Evolutionary conservation across 371 early-diverging fungal genomes (phyloP).

Genomic region (Rhizomucor pusillus): DNA sequence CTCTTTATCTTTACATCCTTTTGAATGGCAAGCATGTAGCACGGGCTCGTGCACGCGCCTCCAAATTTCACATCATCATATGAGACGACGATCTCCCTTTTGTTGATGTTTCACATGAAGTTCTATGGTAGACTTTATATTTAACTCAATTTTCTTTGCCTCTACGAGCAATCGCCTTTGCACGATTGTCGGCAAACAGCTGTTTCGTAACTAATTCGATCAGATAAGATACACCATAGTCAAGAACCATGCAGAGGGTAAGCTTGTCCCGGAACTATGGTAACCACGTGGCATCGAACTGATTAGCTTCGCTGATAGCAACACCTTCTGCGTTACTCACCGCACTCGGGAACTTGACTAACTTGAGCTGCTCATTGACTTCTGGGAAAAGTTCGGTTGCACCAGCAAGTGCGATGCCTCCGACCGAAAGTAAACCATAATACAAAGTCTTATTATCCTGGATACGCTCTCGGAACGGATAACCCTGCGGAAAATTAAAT

Average conservation of each 20-base stretch:
- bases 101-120: background rate
- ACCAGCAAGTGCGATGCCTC: slow-evolving; percentile 82
- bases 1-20: no score
- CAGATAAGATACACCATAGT: slow-evolving; percentile 68
- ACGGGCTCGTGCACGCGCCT: no score
- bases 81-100: background rate
- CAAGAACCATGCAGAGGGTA: slow-evolving; percentile 66
- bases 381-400: slow-evolving; percentile 90
- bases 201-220: slow-evolving; percentile 61
- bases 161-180: slow-evolving; percentile 58
- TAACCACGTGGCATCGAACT: slow-evolving; percentile 6
- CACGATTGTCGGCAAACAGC: slow-evolving; percentile 72
- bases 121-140: background rate
- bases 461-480: slow-evolving; percentile 98
- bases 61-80: no score
- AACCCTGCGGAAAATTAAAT: slow-evolving; percentile 54
- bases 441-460: slow-evolving; percentile 94
- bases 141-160: slow-evolving; percentile 9
- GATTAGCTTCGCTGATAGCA: slow-evolving; percentile 11
- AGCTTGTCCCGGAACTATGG: slow-evolving; percentile 67
- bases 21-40: no score
- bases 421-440: slow-evolving; percentile 86
- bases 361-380: slow-evolving; percentile 87
- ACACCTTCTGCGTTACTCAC: slow-evolving; percentile 35
- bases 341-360: slow-evolving; percentile 88